Evolutionary conservation across 768 basidiomycete genomes (phyloP).

Genomic region (Coprinopsis cinerea): DNA sequence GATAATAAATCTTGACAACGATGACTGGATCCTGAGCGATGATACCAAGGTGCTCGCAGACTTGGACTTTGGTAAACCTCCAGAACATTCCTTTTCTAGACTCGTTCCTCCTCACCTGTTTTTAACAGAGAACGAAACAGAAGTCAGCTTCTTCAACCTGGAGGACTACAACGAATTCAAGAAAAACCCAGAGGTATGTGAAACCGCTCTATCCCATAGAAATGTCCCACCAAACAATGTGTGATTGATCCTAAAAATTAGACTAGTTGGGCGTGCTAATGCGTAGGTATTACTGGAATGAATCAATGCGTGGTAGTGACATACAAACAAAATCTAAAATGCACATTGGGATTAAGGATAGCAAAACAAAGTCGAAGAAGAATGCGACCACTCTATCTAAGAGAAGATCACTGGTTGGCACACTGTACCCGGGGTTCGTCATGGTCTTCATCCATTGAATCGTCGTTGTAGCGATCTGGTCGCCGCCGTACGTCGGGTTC

Average conservation of each 20-base stretch:
- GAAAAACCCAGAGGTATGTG: conserved; percentile 68
- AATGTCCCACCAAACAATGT: background rate
- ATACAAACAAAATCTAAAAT: conserved; percentile 24
- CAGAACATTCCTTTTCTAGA: background rate
- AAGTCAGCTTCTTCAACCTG: conserved; percentile 86
- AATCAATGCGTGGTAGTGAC: conserved; percentile 29
- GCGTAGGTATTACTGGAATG: conserved; percentile 30
- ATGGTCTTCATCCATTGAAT: conserved; percentile 90
- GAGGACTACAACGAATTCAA: conserved; percentile 78
- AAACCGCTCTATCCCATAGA: background rate
- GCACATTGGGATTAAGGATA: conserved; percentile 9
- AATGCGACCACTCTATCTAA: conserved; percentile 12
- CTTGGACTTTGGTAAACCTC: conserved; percentile 67
- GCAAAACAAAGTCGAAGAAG: conserved; percentile 10
- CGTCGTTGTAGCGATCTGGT: conserved; percentile 37
- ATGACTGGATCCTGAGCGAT: conserved; percentile 85
- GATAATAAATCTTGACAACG: conserved; percentile 96
- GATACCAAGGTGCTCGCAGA: conserved; percentile 59
- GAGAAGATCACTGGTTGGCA: conserved; percentile 63
- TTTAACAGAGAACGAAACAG: conserved; percentile 87
- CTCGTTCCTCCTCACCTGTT: background rate
- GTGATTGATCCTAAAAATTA: conserved; percentile 16
- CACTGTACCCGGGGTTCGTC: conserved; percentile 96
- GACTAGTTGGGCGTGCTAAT: conserved; percentile 40
- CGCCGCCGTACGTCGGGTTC: conserved; percentile 66